These are phyloP conservation scores for Ophiobolus disseminans DNA, from an alignment of 2,329 filamentous ascomycete genomes.

Conservation along the genomic window DNA sequence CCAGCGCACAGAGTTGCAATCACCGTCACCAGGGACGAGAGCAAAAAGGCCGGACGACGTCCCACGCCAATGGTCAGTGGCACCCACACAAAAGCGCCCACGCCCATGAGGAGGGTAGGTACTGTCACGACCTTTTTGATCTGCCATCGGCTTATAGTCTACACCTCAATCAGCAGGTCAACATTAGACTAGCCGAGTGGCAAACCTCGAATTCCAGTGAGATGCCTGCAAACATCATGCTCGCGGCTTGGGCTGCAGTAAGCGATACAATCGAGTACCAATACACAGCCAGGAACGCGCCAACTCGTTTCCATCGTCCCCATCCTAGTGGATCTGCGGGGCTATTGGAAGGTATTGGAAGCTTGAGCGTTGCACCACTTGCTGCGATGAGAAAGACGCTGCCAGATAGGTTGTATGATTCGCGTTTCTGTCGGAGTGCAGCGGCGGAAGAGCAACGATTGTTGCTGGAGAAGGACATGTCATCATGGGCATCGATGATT, in stretches of 20 bases:
- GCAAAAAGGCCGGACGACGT: conserved; percentile 46
- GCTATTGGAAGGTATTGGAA: conserved; percentile 35
- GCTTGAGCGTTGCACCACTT: conserved; percentile 28
- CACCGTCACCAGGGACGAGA: conserved; percentile 36
- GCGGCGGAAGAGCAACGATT: no score
- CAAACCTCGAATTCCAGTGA: conserved; percentile 13
- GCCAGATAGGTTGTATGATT: conserved; percentile 35
- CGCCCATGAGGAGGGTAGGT: conserved; percentile 44
- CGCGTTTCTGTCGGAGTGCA: no score
- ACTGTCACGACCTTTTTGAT: conserved; percentile 34
- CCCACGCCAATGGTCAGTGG: conserved; percentile 49
- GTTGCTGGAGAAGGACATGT: no score
- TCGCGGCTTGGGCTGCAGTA: conserved; percentile 26
- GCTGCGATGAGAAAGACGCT: conserved; percentile 35
- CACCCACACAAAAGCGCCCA: conserved; percentile 50
- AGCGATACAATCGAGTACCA: conserved; percentile 23
- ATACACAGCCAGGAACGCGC: conserved; percentile 24
- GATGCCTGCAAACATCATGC: conserved; percentile 23
- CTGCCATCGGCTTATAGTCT: conserved; percentile 33
- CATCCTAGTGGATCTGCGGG: conserved; percentile 34
- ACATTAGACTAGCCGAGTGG: not conserved
- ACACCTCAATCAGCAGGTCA: not conserved
- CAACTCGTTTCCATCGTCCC: conserved; percentile 27
- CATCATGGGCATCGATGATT: no score
- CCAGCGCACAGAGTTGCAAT: conserved; percentile 37